phyloP scores from a whole-genome alignment of 805 yeast species.

The Wickerhamomyces sydowiorum region DNA sequence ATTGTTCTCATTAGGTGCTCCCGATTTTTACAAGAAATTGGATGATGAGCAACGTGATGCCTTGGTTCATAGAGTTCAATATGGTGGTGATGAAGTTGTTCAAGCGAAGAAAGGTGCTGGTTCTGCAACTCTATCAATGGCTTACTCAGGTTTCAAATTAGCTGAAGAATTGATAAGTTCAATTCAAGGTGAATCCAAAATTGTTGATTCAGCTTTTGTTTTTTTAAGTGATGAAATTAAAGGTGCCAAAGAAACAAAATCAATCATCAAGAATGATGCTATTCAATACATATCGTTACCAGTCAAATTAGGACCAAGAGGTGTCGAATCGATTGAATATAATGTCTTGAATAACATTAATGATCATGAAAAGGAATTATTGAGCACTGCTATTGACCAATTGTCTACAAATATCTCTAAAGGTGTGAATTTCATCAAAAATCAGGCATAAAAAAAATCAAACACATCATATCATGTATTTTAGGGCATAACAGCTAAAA shows the following conservation, averaged over 20 bases:
- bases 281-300: conserved; percentile 20
- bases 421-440: conserved; percentile 20
- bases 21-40: conserved; percentile 39
- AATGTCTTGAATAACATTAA: conserved; percentile 15
- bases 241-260: conserved; percentile 17
- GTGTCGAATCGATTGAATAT: conserved; percentile 18
- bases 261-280: conserved; percentile 6
- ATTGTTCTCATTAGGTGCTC: conserved; percentile 53
- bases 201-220: conserved; percentile 40
- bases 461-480: no score
- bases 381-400: conserved; percentile 15
- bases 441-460: neutral
- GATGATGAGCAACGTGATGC: conserved; percentile 41
- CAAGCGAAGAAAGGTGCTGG: conserved; percentile 83
- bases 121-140: conserved; percentile 83
- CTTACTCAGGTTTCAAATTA: conserved; percentile 76
- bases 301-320: conserved; percentile 15
- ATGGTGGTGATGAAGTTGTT: conserved; percentile 87
- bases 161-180: conserved; percentile 60
- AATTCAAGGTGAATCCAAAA: conserved; percentile 35
- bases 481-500: no score
- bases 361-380: conserved; percentile 17
- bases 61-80: conserved; percentile 71
- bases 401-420: conserved; percentile 18
- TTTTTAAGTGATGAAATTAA: conserved; percentile 41